Base-by-base conservation (phyloP, 495 filamentous ascomycete species). In the Daldinia decipiens region DNA sequence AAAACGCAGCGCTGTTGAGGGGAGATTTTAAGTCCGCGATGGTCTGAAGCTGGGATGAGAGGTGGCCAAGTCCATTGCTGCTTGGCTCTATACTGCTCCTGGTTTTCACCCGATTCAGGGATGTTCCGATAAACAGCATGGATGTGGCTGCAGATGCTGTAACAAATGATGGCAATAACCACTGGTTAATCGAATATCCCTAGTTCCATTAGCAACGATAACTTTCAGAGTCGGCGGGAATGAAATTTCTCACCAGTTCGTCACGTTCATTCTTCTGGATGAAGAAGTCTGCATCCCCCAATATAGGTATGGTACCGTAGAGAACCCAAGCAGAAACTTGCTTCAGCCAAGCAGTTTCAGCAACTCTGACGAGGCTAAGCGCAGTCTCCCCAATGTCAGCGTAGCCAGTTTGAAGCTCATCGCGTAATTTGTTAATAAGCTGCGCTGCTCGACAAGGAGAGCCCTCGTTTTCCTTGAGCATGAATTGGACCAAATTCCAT, bases 311-410 rank as follows among this genome's bases (percentile, higher is more conserved):
- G 47, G 90, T 87, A 5, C 95, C 95, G 77, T 97, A 96, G 12
- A 98, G 78, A 5, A 97, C 82, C 95, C 95, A 99, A 59, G 91
- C 91, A 2, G 92, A 90, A 6, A 94, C 81, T 77, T 97, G 93
- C 75, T 92, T 90, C 78, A 99, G 83, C 95, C 95, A 99, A 11
- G 94, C 91, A 15, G 85, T 89, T 80, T 99, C 95, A 0, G 94
- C 95, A 5, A 92, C 87, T 43, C 76, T 84, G n/a, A 90, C 85
- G 19, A 98, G 81, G 51, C 90, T 83, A 43, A 88, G 71, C 0
- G 92, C 89, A 34, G 91, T 89, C 57, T 88, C 86, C 71, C 93
- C 92, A 55, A 99, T 89, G 70, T 97, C 92, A 15, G 85, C 80
- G 76, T 95, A 98, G 45, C 95, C 95, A n/a, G 95, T 98, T 73